A percentile compares a stretch with the other conserved stretches of the same genome.
Evolutionary conservation across 331 rosid species (phyloP).

Genomic region (Cydonia oblonga): DNA sequence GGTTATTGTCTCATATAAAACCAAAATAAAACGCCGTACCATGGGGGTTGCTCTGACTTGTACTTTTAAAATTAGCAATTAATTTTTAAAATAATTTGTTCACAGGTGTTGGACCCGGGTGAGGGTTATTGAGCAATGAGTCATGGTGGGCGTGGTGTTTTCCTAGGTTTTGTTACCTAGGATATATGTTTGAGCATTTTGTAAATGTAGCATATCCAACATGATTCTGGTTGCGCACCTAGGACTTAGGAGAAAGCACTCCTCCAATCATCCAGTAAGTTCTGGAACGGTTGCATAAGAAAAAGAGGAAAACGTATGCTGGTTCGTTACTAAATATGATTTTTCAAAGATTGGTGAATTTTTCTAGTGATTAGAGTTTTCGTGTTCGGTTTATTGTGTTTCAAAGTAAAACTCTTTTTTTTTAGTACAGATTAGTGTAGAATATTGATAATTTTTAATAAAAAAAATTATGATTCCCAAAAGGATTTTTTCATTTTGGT

Average conservation of each 20-base stretch:
- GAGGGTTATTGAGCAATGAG: constrained; percentile 26
- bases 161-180: constrained; percentile 7
- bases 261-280: constrained; percentile 11
- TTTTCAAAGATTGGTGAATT: no score
- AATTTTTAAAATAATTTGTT: neutral
- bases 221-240: neutral
- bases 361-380: neutral
- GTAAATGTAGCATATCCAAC: neutral
- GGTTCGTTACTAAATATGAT: neutral
- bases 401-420: no score
- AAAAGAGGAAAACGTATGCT: neutral
- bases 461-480: neutral
- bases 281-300: neutral
- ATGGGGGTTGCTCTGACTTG: neutral
- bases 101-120: neutral
- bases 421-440: neutral
- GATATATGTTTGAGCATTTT: neutral
- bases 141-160: constrained; percentile 4
- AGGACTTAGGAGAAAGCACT: neutral
- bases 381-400: fast-evolving
- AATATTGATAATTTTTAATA: no score
- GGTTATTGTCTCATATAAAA: neutral
- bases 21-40: neutral
- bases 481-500: constrained; percentile 3
- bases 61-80: neutral